These are phyloP conservation scores for Rhinocladiella similis DNA, from an alignment of 2,329 filamentous ascomycete genomes.

Conservation along the genomic window DNA sequence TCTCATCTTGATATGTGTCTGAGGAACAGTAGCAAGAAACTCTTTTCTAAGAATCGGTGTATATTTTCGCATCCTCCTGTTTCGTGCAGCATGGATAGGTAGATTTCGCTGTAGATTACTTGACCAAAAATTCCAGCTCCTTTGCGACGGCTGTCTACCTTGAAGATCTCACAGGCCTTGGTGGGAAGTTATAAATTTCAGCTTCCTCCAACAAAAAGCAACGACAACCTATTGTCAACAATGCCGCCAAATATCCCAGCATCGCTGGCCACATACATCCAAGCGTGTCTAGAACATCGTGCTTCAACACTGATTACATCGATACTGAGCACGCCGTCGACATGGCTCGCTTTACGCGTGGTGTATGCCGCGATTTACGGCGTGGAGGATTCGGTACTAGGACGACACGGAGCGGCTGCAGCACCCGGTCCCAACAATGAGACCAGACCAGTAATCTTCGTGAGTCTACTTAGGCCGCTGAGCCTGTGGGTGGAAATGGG, in stretches of 20 bases:
- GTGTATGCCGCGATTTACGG: conserved; percentile 45
- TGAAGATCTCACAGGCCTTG: too few species aligned
- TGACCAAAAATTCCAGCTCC: too few species aligned
- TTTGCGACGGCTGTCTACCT: too few species aligned
- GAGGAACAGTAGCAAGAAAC: too few species aligned
- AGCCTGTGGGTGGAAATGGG: conserved; percentile 75
- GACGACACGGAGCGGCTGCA: not conserved
- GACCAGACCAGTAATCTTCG: conserved; percentile 62
- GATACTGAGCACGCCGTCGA: conserved; percentile 50
- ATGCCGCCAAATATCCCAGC: conserved; percentile 44
- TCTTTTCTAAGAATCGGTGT: too few species aligned
- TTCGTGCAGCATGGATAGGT: too few species aligned
- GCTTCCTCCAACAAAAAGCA: too few species aligned
- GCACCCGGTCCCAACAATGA: not conserved
- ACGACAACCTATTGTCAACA: not conserved
- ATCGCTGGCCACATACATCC: conserved; percentile 39
- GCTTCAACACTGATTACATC: conserved; percentile 46
- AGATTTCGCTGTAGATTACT: too few species aligned
- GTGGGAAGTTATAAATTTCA: not conserved
- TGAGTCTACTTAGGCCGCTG: conserved; percentile 79
- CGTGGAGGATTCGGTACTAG: conserved; percentile 12
- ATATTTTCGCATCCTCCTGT: too few species aligned
- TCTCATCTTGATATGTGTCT: too few species aligned
- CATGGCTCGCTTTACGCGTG: conserved; percentile 57
- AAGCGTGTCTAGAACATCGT: conserved; percentile 36